A percentile compares a stretch with the other conserved stretches of the same genome.
phyloP scores from a whole-genome alignment of 1,139 yeast species.

The Candida sp. region DNA sequence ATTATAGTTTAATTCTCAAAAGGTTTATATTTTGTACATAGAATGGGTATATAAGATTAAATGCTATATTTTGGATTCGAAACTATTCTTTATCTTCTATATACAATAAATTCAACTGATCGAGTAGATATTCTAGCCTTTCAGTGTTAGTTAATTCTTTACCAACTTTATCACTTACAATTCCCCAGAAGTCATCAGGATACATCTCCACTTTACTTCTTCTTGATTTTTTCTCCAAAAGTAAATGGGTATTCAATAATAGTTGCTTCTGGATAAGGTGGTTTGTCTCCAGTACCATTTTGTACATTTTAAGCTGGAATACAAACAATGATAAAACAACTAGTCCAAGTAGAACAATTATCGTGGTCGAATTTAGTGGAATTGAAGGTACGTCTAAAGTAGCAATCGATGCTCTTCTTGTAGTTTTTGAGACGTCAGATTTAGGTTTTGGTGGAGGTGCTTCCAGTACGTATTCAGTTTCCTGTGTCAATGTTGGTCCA shows the following conservation, averaged over 20 bases:
- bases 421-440: constrained; percentile 3
- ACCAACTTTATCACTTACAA: constrained; percentile 17
- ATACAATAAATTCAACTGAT: constrained; percentile 14
- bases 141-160: constrained; percentile 17
- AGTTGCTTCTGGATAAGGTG: constrained; percentile 23
- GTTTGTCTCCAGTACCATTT: constrained; percentile 20
- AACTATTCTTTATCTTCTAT: constrained; percentile 6
- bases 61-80: background rate
- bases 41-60: constrained; percentile 1
- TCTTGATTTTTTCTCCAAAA: constrained; percentile 1
- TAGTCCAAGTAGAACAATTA: background rate
- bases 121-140: constrained; percentile 21
- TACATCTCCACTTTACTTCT: constrained; percentile 3
- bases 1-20: background rate
- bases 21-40: background rate
- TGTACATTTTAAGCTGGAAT: constrained; percentile 20
- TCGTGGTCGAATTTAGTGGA: background rate
- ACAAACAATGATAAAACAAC: constrained; percentile 11
- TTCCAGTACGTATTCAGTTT: constrained; percentile 4
- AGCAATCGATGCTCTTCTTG: background rate
- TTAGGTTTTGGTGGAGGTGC: constrained; percentile 4
- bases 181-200: constrained; percentile 20
- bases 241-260: constrained; percentile 17
- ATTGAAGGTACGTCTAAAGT: background rate
- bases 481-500: constrained; percentile 14